These are phyloP conservation scores for Taphrina pruni DNA, from an alignment of 1,139 yeast species.

Conservation along the genomic window DNA sequence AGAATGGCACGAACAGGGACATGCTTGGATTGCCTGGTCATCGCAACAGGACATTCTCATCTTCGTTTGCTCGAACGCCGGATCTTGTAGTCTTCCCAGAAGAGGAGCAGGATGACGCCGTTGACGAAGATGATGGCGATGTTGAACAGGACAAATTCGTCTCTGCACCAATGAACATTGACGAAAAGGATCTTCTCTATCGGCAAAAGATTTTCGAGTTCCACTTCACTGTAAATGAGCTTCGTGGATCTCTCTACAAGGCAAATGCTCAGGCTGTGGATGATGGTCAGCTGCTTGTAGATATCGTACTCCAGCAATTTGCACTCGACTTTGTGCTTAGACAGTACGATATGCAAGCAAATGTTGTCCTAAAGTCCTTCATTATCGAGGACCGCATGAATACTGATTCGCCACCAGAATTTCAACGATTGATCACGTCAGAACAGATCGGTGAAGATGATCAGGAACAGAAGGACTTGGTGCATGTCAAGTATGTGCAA, in stretches of 20 bases:
- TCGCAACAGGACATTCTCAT: constrained; percentile 16
- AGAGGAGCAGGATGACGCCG: constrained; percentile 45
- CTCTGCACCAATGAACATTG: constrained; percentile 37
- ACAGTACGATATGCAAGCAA: constrained; percentile 67
- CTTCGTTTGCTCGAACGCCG: constrained; percentile 21
- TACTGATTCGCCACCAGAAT: constrained; percentile 65
- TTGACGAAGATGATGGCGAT: constrained; percentile 25
- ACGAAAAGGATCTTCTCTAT: constrained; percentile 43
- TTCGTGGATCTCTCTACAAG: constrained; percentile 64
- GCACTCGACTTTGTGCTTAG: constrained; percentile 67
- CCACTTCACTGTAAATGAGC: constrained; percentile 67
- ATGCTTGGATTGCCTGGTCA: constrained; percentile 1
- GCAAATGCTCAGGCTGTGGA: constrained; percentile 58
- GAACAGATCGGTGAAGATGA: constrained; percentile 56
- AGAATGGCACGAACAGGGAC: background rate
- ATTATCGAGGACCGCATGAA: constrained; percentile 78
- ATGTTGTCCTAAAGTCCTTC: constrained; percentile 67
- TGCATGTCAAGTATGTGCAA: constrained; percentile 66
- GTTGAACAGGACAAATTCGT: constrained; percentile 23
- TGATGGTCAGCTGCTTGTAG: constrained; percentile 66
- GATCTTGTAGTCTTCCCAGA: constrained; percentile 39
- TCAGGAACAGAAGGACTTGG: constrained; percentile 57
- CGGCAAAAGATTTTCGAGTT: constrained; percentile 73
- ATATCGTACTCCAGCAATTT: constrained; percentile 71
- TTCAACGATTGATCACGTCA: constrained; percentile 74